phyloP scores from a whole-genome alignment of 345 rosid genomes.

The Brassica nigra region DNA sequence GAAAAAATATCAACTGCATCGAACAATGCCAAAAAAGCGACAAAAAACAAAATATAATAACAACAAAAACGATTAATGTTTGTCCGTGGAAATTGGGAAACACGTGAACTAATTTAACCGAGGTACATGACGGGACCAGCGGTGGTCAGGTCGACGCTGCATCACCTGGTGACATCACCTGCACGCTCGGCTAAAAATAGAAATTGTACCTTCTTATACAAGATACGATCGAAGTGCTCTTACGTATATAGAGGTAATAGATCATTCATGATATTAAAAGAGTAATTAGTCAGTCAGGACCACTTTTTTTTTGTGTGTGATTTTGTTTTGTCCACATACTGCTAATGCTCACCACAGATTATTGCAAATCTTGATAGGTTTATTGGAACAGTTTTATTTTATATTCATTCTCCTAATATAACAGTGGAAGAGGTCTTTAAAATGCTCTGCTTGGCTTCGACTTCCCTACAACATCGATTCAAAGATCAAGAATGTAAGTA shows the following conservation, averaged over 20 bases:
- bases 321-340: too few species aligned
- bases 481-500: conserved; percentile 42
- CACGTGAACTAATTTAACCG: conserved; percentile 28
- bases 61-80: conserved; percentile 19
- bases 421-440: conserved; percentile 59
- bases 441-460: conserved; percentile 61
- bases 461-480: conserved; percentile 44
- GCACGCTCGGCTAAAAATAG: not conserved
- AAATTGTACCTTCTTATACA: not conserved
- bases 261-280: too few species aligned
- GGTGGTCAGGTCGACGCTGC: conserved; percentile 17
- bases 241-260: too few species aligned
- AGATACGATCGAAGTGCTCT: too few species aligned
- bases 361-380: too few species aligned
- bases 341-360: too few species aligned
- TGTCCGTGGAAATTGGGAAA: conserved; percentile 10
- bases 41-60: conserved; percentile 19
- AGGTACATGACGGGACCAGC: conserved; percentile 21
- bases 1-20: not conserved
- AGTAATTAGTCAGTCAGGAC: too few species aligned
- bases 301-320: too few species aligned
- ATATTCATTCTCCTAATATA: conserved; percentile 64
- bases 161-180: conserved; percentile 21
- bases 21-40: not conserved
- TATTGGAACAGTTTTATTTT: conserved; percentile 19